These are phyloP conservation scores for Fusarium nelsonii DNA, from an alignment of 2,329 filamentous ascomycete genomes.

Conservation along the genomic window DNA sequence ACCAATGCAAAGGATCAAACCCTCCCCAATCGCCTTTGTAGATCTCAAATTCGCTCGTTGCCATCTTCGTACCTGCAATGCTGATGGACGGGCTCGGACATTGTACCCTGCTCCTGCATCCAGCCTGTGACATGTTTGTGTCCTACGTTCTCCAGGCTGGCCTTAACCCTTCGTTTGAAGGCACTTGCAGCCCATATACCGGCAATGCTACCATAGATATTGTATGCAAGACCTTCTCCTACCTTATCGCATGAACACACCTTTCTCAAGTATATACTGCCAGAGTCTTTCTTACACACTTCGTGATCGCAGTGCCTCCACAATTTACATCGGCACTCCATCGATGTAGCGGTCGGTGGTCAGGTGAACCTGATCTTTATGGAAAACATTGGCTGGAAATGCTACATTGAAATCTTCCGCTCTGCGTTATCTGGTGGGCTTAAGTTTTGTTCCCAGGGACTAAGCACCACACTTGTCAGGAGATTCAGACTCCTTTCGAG, in stretches of 20 bases:
- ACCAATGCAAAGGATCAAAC: conserved; percentile 54
- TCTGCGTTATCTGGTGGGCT: conserved; percentile 49
- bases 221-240: conserved; percentile 57
- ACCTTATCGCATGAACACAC: conserved; percentile 53
- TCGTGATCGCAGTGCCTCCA: conserved; percentile 37
- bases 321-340: conserved; percentile 42
- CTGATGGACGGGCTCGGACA: conserved; percentile 57
- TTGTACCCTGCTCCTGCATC: conserved; percentile 55
- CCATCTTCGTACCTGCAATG: conserved; percentile 54
- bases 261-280: conserved; percentile 49
- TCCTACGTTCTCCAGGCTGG: conserved; percentile 52
- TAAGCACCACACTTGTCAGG: conserved; percentile 49
- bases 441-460: conserved; percentile 56
- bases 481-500: conserved; percentile 50
- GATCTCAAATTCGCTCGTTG: conserved; percentile 55
- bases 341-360: conserved; percentile 52
- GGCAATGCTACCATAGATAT: conserved; percentile 52
- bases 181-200: conserved; percentile 37
- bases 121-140: conserved; percentile 54
- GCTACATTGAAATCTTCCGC: conserved; percentile 56
- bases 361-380: conserved; percentile 58
- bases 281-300: conserved; percentile 49
- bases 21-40: conserved; percentile 50
- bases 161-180: conserved; percentile 43
- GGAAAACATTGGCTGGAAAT: conserved; percentile 54